Evolutionary conservation across 495 filamentous ascomycete genomes (phyloP).

Genomic region (Astrothelium macrocarpum): DNA sequence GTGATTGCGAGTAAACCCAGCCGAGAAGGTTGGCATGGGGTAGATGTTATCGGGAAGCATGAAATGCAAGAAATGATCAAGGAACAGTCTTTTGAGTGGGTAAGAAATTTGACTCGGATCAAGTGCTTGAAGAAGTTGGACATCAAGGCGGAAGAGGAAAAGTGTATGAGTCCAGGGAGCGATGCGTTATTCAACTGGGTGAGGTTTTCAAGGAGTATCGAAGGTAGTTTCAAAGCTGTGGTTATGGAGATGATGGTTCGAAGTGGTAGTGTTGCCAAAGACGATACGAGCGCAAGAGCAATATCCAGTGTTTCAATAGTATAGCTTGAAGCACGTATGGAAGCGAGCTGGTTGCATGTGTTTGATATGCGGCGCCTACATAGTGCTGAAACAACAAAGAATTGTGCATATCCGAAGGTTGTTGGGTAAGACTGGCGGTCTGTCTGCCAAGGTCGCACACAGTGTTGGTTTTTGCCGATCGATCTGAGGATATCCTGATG

Average conservation of each 20-base stretch:
- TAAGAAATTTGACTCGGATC: slow-evolving; percentile 35
- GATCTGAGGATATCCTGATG: background rate
- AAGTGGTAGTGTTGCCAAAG: background rate
- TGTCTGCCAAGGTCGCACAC: background rate
- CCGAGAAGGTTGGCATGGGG: slow-evolving; percentile 33
- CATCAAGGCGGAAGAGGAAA: slow-evolving; percentile 34
- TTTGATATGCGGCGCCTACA: background rate
- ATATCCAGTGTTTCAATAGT: background rate
- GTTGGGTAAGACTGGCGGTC: slow-evolving; percentile 3
- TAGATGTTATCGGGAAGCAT: slow-evolving; percentile 29
- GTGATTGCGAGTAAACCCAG: slow-evolving; percentile 40
- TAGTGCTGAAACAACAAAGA: background rate
- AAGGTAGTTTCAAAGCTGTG: slow-evolving; percentile 40
- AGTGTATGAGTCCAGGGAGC: slow-evolving; percentile 33
- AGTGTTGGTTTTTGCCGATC: background rate
- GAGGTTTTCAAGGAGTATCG: slow-evolving; percentile 43
- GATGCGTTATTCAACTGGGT: slow-evolving; percentile 40
- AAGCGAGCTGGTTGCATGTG: background rate
- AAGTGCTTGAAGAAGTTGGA: slow-evolving; percentile 34
- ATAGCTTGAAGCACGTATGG: background rate
- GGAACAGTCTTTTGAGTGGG: slow-evolving; percentile 41
- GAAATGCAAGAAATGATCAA: slow-evolving; percentile 32
- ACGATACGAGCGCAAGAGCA: background rate
- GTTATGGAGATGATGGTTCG: slow-evolving; percentile 30
- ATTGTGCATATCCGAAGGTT: background rate